Base-by-base conservation (phyloP, 2,329 filamentous ascomycete species). In the Chaetomiaceae sp. region DNA sequence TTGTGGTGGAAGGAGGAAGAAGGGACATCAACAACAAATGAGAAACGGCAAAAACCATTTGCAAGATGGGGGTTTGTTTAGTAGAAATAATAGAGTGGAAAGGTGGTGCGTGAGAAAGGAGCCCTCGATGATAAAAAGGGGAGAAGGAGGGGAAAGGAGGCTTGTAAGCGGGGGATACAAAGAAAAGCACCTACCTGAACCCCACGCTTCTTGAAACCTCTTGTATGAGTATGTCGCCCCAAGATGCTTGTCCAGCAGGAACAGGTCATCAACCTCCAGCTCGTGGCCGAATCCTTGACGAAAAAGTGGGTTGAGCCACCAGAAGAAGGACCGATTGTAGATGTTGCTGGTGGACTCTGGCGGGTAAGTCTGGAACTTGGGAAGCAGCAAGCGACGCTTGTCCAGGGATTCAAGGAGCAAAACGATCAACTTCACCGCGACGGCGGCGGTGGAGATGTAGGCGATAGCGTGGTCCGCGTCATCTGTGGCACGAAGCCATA, bases 321-420 rank as follows among this genome's bases (percentile, higher is more conserved):
- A 55, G 30, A 63, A 63, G 40, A 61, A 60, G 14, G 5, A 57
- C n/a, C 43, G 63, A 45, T 25, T 56, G 47, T 55, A 63, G 21
- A 64, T 55, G n/a, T 57, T 52, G 19, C 51, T 55, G 3, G 57
- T 55, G 2, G 59, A 54, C 42, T 64, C 62, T 2, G 55, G 55
- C 2, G 57, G 50, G 43, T 51, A 57, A 12, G 23, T 44, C 33
- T 37, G 50, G 35, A 51, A 60, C 48, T 53, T 43, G 6, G 55
- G 45, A 13, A 42, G 48, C 34, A 63, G 48, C 37, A 60, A 23
- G 5, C 46, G 50, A 0, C 47, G 38, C 42, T 71, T 71, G 1
- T 65, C 60, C 0, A 56, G 44, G 31, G 68, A 65, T 23, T 72
- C 68, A 1, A 69, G 40, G 0, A 64, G 35, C 5, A 70, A 53